phyloP scores from a whole-genome alignment of 2,329 filamentous ascomycete species.

The Furcasterigmium furcatum region DNA sequence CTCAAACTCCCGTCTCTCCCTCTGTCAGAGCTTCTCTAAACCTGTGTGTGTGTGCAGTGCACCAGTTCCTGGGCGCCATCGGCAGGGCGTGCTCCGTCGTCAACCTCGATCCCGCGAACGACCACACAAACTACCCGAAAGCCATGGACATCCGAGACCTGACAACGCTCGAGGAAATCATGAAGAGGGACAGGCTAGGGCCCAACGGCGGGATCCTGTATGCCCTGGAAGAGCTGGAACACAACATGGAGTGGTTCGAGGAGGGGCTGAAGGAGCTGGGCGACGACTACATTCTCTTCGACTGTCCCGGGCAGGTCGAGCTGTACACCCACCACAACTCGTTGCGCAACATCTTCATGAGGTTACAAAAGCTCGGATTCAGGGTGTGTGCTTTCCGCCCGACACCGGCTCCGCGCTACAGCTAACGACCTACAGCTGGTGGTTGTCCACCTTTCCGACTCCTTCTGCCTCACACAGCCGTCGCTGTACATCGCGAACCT shows the following conservation, averaged over 20 bases:
- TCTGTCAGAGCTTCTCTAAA: not conserved
- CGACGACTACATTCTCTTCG: constrained; percentile 92
- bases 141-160: constrained; percentile 88
- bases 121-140: constrained; percentile 82
- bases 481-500: constrained; percentile 94
- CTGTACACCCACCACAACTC: constrained; percentile 94
- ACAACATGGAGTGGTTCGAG: constrained; percentile 91
- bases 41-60: constrained; percentile 51
- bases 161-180: constrained; percentile 89
- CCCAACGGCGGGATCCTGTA: constrained; percentile 93
- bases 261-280: constrained; percentile 73
- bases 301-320: constrained; percentile 96
- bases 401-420: no score
- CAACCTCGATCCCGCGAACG: constrained; percentile 96
- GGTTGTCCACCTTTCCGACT: constrained; percentile 89
- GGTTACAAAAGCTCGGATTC: constrained; percentile 86
- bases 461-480: constrained; percentile 86
- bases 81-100: constrained; percentile 92
- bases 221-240: constrained; percentile 90
- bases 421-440: constrained; percentile 62
- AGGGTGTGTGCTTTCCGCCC: constrained; percentile 58
- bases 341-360: constrained; percentile 86
- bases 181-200: constrained; percentile 85
- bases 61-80: constrained; percentile 96
- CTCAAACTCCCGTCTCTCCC: not conserved